phyloP scores from a whole-genome alignment of 1,139 yeast species.

The Lodderomyces oxycetoniae region DNA sequence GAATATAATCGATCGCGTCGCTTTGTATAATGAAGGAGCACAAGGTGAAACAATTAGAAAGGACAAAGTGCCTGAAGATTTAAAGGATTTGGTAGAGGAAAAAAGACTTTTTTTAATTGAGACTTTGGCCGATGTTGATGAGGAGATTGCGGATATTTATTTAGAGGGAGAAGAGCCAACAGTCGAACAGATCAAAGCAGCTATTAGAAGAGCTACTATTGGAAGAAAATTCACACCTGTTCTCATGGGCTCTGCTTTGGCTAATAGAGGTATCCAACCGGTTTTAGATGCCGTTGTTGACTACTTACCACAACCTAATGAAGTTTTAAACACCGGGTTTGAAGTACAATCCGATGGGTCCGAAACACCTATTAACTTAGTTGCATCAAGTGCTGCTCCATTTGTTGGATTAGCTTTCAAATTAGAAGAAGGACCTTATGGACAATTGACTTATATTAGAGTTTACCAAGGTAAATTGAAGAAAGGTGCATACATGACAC shows the following conservation, averaged over 20 bases:
- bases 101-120: conserved; percentile 81
- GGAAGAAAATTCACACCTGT: conserved; percentile 98
- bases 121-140: conserved; percentile 95
- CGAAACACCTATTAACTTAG: conserved; percentile 62
- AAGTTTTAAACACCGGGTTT: conserved; percentile 83
- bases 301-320: conserved; percentile 91
- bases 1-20: conserved; percentile 81
- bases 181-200: conserved; percentile 73
- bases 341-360: conserved; percentile 55
- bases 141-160: conserved; percentile 89
- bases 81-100: conserved; percentile 73
- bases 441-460: conserved; percentile 93
- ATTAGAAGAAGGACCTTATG: conserved; percentile 96
- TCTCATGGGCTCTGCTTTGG: conserved; percentile 96
- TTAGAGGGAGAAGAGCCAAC: conserved; percentile 89
- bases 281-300: conserved; percentile 96
- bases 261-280: conserved; percentile 91
- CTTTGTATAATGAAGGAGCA: conserved; percentile 84
- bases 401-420: conserved; percentile 97
- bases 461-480: conserved; percentile 93
- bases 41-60: conserved; percentile 76
- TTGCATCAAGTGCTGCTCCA: conserved; percentile 72
- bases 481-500: conserved; percentile 85
- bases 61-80: conserved; percentile 68
- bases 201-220: conserved; percentile 94